phyloP scores from a whole-genome alignment of 495 filamentous ascomycete genomes.

The Aspergillus bridgeri region DNA sequence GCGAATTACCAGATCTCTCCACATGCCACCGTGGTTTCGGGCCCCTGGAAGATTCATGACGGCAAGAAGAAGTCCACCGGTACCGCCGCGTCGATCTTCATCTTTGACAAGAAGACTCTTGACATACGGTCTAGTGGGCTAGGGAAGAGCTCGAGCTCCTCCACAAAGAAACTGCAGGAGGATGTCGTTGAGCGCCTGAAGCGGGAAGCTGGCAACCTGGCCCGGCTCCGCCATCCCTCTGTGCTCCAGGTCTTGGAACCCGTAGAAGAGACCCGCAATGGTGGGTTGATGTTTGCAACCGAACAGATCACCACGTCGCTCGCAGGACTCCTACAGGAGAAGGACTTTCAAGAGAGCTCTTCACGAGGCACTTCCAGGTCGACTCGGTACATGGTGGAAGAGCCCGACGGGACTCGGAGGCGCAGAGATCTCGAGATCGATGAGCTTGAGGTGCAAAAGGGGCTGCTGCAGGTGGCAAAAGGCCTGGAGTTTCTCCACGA shows the following conservation, averaged over 20 bases:
- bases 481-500: conserved; percentile 96
- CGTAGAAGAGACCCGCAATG: conserved; percentile 86
- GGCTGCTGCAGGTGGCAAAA: conserved; percentile 86
- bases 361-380: conserved; percentile 57
- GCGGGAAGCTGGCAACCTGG: conserved; percentile 84
- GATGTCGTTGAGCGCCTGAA: conserved; percentile 88
- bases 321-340: conserved; percentile 77
- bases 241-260: conserved; percentile 92
- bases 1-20: conserved; percentile 80
- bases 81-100: conserved; percentile 85
- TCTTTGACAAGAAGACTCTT: conserved; percentile 85
- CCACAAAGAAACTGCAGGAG: conserved; percentile 74
- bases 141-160: conserved; percentile 58
- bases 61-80: conserved; percentile 93
- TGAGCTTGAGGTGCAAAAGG: conserved; percentile 96
- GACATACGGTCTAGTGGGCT: conserved; percentile 62
- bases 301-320: conserved; percentile 85
- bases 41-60: conserved; percentile 96
- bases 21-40: conserved; percentile 65
- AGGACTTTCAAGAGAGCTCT: conserved; percentile 79
- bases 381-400: conserved; percentile 79
- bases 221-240: conserved; percentile 82
- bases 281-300: conserved; percentile 93
- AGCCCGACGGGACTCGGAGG: conserved; percentile 66
- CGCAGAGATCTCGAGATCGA: conserved; percentile 90